Conservation (phyloP, 176 grass and related monocot genomes). For the Puya raimondii region DNA sequence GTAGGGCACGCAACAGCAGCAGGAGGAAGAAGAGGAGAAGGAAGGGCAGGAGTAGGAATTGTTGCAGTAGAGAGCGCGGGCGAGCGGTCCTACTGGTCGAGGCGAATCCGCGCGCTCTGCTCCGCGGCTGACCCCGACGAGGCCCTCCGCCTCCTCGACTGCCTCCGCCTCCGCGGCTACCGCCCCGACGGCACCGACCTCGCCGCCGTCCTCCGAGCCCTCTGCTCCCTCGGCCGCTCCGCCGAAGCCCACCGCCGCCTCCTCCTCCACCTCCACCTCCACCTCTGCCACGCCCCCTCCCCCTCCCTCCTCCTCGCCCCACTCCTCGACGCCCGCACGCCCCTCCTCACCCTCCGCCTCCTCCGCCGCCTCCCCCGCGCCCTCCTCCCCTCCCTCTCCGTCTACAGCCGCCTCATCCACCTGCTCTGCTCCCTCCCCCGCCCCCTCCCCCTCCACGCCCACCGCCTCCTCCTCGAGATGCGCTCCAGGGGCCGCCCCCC, state of each 20-base stretch:
- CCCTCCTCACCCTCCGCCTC: slow-evolving; percentile 53
- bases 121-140: slow-evolving; percentile 14
- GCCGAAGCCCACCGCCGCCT: slow-evolving; percentile 69
- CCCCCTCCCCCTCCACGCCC: slow-evolving; percentile 31
- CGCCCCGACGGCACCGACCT: slow-evolving; percentile 14
- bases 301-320: slow-evolving; percentile 26
- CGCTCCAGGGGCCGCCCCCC: slow-evolving; percentile 24
- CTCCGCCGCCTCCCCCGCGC: slow-evolving; percentile 23
- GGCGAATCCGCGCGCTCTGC: slow-evolving; percentile 18
- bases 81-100: slow-evolving; percentile 20
- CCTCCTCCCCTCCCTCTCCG: slow-evolving; percentile 39
- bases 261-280: slow-evolving; percentile 36
- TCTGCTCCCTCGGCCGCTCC: slow-evolving; percentile 51
- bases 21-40: not conserved
- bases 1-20: not conserved
- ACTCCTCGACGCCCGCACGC: slow-evolving; percentile 43
- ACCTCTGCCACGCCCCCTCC: slow-evolving; percentile 28
- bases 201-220: slow-evolving; percentile 19
- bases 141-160: slow-evolving; percentile 20
- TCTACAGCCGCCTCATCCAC: slow-evolving; percentile 54
- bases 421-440: slow-evolving; percentile 31
- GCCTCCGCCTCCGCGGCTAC: slow-evolving; percentile 20
- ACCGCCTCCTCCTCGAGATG: slow-evolving; percentile 50
- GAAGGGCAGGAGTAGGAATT: not conserved
- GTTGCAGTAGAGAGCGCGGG: not conserved